A percentile compares a stretch with the other conserved stretches of the same genome.
Evolutionary conservation across 257 asterid genomes (phyloP).

Genomic region (Datura wrightii): DNA sequence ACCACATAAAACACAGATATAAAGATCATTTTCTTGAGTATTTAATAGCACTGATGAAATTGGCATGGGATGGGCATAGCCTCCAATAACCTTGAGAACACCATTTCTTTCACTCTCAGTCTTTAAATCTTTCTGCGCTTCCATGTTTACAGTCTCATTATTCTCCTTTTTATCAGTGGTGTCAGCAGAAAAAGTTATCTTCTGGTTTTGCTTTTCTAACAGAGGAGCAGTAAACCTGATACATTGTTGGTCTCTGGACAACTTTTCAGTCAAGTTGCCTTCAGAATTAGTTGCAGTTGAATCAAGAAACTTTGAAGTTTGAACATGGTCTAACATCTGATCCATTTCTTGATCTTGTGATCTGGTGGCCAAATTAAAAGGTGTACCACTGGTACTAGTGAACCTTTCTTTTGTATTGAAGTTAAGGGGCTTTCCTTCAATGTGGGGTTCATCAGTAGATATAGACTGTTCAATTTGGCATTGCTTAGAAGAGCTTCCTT

Average conservation of each 20-base stretch:
- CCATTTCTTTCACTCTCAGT: conserved; percentile 45
- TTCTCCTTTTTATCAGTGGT: conserved; percentile 43
- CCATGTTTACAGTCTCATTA: conserved; percentile 45
- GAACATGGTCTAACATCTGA: conserved; percentile 25
- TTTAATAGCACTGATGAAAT: conserved; percentile 70
- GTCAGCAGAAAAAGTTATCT: conserved; percentile 37
- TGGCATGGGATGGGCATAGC: conserved; percentile 77
- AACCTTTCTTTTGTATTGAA: conserved; percentile 1
- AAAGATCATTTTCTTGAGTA: conserved; percentile 56
- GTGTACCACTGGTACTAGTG: conserved; percentile 23
- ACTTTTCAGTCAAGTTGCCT: conserved; percentile 26
- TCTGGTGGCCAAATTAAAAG: not conserved
- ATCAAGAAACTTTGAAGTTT: conserved; percentile 34
- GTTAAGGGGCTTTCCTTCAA: not conserved
- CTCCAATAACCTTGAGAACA: conserved; percentile 57
- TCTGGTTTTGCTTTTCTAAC: conserved; percentile 45
- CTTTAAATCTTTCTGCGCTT: conserved; percentile 37
- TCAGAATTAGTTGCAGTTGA: conserved; percentile 28
- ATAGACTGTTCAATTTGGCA: conserved; percentile 28
- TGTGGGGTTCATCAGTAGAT: conserved; percentile 25
- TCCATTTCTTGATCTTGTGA: conserved; percentile 4
- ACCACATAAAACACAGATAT: conserved; percentile 76
- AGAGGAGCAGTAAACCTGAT: conserved; percentile 46
- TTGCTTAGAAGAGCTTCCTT: conserved; percentile 32
- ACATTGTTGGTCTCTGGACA: conserved; percentile 38